A percentile compares a stretch with the other conserved stretches of the same genome.
Conservation (phyloP, 2,329 filamentous ascomycete species). For the Scorias spongiosa region DNA sequence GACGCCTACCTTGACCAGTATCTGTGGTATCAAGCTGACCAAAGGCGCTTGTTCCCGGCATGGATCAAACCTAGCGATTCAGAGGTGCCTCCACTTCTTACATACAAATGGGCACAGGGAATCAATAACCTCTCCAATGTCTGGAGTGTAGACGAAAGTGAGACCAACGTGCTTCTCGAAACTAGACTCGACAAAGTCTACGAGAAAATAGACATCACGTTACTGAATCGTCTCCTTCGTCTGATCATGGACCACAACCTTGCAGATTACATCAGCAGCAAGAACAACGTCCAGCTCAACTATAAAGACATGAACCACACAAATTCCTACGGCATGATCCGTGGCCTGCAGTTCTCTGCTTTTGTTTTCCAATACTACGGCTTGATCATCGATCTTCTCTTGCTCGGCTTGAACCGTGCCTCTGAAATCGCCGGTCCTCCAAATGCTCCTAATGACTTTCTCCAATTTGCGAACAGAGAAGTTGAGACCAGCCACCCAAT, state of each 20-base stretch:
- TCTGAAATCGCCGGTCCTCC: constrained; percentile 94
- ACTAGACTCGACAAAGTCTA: constrained; percentile 98
- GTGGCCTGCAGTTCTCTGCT: constrained; percentile 90
- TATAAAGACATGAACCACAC: constrained; percentile 99
- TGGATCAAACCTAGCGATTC: constrained; percentile 99
- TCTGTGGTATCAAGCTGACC: constrained; percentile 96
- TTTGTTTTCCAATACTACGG: constrained; percentile 99
- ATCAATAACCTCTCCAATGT: constrained; percentile 96
- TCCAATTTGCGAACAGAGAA: constrained; percentile 88
- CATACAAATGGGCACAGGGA: constrained; percentile 98
- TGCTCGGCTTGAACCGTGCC: constrained; percentile 87
- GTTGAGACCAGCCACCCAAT: constrained; percentile 91
- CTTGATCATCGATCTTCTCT: constrained; percentile 78
- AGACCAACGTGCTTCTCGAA: constrained; percentile 98
- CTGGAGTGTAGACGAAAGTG: constrained; percentile 84
- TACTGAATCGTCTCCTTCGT: constrained; percentile 81
- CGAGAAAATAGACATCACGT: constrained; percentile 93
- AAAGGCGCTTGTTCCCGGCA: constrained; percentile 87
- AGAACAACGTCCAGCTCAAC: constrained; percentile 97
- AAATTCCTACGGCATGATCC: constrained; percentile 97
- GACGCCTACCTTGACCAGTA: constrained; percentile 98
- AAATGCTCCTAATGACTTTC: constrained; percentile 87
- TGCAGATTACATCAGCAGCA: constrained; percentile 96
- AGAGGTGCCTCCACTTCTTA: constrained; percentile 83
- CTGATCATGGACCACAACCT: constrained; percentile 99